Conservation (phyloP, 1,284 basidiomycete genomes). For the Ceratobasidium theobromae region DNA sequence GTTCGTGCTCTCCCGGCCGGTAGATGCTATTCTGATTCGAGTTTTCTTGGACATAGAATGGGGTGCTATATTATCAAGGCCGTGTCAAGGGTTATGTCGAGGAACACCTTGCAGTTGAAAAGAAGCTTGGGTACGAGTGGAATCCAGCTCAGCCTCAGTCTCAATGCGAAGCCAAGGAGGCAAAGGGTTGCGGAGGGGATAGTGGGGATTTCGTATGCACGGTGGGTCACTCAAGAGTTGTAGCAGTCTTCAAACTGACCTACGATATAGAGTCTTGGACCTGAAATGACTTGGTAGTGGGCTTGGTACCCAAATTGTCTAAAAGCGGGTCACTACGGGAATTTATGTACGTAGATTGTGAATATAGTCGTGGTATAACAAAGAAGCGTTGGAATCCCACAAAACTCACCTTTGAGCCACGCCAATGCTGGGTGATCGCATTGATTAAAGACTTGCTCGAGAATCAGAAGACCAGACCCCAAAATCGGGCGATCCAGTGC, state of each 20-base stretch:
- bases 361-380: no score
- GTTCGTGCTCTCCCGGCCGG: constrained; percentile 6
- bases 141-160: constrained; percentile 37
- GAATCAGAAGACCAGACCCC: no score
- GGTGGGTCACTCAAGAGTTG: constrained; percentile 4
- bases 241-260: not conserved
- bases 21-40: not conserved
- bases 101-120: constrained; percentile 38
- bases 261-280: constrained; percentile 22
- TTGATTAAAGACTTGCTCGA: no score
- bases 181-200: not conserved
- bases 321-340: no score
- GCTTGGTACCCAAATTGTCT: not conserved
- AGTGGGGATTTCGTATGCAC: constrained; percentile 25
- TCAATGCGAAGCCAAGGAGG: constrained; percentile 19
- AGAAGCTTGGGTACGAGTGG: constrained; percentile 37
- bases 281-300: constrained; percentile 30
- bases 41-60: constrained; percentile 32
- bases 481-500: no score
- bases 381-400: no score
- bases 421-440: no score
- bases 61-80: constrained; percentile 39
- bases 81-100: constrained; percentile 35
- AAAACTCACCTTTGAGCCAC: no score
- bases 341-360: no score